Base-by-base conservation (phyloP, 805 yeast species). In the Pichia pseudocactophila region DNA sequence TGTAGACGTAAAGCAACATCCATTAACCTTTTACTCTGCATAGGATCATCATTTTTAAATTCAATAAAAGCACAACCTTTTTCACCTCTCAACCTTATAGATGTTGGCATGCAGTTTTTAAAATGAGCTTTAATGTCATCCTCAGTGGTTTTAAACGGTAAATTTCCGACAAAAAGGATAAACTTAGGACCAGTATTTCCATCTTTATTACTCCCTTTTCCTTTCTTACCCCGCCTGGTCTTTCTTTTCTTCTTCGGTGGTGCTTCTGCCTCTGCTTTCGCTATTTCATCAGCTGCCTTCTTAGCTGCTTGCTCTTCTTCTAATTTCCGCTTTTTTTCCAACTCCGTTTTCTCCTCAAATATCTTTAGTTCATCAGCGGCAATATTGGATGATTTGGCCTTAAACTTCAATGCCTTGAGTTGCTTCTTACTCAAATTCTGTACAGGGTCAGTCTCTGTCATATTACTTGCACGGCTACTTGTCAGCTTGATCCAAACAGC, bases 21-120 rank as follows among this genome's bases (percentile, higher is more conserved):
- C 80, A 92, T 80, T 46, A 81, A 75, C 46, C 78, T 74, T 52
- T 82, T 82, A 33, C 89, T 85, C 47, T 81, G 84, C 39, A 69
- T 74, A n/a, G 35, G 30, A 30, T 48, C 51, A 8, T 38, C 42
- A 17, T 39, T 41, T 47, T 66, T 80, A 54, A 88, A 92, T 60
- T 92, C 98, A 48, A 89, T 59, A 56, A 89, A 89, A 10, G 96
- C 96, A 56, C 89, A 88, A 12, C 96, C 96, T 63, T 86, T 87
- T 39, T 84, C 95, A 13, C 67, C 67, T 59, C 98, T 76, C 36
- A 86, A 64, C 58, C 98, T 78, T 40, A 92, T 69, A 46, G 74
- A 69, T 56, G 80, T 82, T 3, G 97, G 97, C 15, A 74, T 68
- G 35, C 80, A 67, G 30, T 77, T 74, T 51, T 80, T 76, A 67